These are phyloP conservation scores for Diaporthe nobilis DNA, from an alignment of 2,329 filamentous ascomycete genomes.

Conservation along the genomic window DNA sequence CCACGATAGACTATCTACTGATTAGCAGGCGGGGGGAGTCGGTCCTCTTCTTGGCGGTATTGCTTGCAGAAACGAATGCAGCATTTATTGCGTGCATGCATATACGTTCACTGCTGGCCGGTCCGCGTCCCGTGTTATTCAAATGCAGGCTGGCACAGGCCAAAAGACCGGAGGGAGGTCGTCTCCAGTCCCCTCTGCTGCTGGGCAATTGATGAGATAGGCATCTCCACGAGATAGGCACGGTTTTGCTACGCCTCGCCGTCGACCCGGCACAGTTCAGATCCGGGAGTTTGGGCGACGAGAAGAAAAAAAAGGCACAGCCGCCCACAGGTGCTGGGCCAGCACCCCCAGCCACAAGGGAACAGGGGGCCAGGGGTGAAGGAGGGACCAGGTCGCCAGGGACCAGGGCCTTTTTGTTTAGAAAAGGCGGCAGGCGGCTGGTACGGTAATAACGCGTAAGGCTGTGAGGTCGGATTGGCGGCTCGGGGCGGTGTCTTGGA, in stretches of 20 bases:
- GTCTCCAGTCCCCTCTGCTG: neutral
- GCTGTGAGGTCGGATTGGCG: slow-evolving; percentile 28
- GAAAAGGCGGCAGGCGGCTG: neutral
- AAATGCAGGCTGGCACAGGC: neutral
- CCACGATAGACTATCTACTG: neutral
- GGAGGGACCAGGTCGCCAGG: slow-evolving; percentile 1
- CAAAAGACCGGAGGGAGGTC: neutral
- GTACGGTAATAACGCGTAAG: slow-evolving; percentile 21
- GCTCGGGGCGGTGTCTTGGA: slow-evolving; percentile 35
- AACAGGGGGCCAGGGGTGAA: slow-evolving; percentile 4
- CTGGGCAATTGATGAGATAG: neutral
- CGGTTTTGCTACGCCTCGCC: neutral
- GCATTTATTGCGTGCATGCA: slow-evolving; percentile 7
- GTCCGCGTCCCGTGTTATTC: neutral
- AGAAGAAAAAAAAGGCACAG: slow-evolving; percentile 19
- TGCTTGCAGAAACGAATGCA: slow-evolving; percentile 26
- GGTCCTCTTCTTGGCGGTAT: slow-evolving; percentile 7
- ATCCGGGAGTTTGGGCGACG: neutral
- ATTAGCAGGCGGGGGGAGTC: neutral
- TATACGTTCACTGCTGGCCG: neutral
- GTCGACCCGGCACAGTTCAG: neutral
- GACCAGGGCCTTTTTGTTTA: neutral
- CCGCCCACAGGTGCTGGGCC: slow-evolving; percentile 1
- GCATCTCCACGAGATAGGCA: neutral
- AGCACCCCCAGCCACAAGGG: neutral